phyloP scores from a whole-genome alignment of 768 basidiomycete genomes.

The Trametes villosa region DNA sequence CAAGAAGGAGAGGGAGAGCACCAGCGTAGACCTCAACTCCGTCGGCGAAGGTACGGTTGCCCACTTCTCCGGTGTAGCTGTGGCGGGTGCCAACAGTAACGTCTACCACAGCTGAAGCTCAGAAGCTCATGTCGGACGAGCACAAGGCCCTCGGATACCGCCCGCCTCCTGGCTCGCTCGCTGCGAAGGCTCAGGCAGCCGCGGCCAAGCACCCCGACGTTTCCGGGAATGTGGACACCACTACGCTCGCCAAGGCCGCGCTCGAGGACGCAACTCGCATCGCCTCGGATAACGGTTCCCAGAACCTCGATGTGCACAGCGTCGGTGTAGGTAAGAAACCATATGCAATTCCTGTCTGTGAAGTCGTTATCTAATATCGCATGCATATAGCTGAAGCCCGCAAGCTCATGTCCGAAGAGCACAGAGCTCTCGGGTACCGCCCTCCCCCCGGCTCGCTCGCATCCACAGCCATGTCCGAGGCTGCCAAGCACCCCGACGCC shows the following conservation, averaged over 20 bases:
- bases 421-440: constrained; percentile 34
- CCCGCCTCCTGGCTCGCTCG: constrained; percentile 41
- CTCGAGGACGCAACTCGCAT: constrained; percentile 20
- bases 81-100: no score
- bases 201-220: constrained; percentile 38
- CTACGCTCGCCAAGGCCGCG: constrained; percentile 28
- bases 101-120: constrained; percentile 33
- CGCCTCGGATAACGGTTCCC: not conserved
- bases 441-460: constrained; percentile 34
- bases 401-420: constrained; percentile 34
- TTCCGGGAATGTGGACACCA: constrained; percentile 20
- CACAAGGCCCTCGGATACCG: constrained; percentile 42
- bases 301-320: no score
- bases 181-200: constrained; percentile 39
- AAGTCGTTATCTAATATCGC: no score
- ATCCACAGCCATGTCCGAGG: constrained; percentile 30
- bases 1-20: constrained; percentile 17
- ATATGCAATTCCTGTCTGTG: no score
- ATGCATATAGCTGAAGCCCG: constrained; percentile 26
- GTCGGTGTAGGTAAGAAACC: no score
- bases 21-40: constrained; percentile 21
- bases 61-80: no score
- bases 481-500: constrained; percentile 31
- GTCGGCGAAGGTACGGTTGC: constrained; percentile 28
- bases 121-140: constrained; percentile 41